Percentiles rank a stretch among this genome's conserved stretches.
Evolutionary conservation across 2,329 filamentous ascomycete species (phyloP).

Genomic region (Colletotrichum sp.): DNA sequence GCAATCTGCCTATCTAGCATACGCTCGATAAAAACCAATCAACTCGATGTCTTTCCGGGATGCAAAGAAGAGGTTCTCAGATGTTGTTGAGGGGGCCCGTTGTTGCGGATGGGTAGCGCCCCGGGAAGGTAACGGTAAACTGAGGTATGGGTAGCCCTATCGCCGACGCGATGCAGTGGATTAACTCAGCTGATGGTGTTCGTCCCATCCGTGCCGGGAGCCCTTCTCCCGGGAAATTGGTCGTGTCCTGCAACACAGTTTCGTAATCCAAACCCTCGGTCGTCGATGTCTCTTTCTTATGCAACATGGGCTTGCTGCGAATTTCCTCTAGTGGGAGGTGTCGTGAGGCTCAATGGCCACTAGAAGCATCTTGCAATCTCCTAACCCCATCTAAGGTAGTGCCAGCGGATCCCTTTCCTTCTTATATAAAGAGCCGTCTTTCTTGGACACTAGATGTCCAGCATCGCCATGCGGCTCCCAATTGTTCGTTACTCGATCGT

Average conservation of each 20-base stretch:
- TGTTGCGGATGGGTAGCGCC: not conserved
- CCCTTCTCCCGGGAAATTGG: constrained; percentile 8
- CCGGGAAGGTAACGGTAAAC: not conserved
- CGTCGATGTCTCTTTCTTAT: not conserved
- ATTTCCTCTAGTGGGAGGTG: not conserved
- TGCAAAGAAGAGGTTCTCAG: not conserved
- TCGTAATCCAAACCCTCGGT: not conserved
- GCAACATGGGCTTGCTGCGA: not conserved
- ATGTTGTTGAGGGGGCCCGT: not conserved
- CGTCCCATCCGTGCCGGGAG: constrained; percentile 12
- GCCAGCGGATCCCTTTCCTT: not conserved
- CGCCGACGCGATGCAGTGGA: not conserved
- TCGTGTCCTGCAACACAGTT: not conserved
- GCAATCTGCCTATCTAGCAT: not conserved
- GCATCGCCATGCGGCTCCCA: not conserved
- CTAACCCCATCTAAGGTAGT: not conserved
- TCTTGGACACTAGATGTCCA: not conserved
- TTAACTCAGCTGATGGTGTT: not conserved
- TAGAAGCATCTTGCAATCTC: not conserved
- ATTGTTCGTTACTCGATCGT: not conserved
- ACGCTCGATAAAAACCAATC: not conserved
- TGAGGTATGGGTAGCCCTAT: constrained; percentile 12
- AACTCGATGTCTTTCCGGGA: not conserved
- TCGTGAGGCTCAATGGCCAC: not conserved
- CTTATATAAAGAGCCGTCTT: not conserved